Percentiles rank a stretch among this genome's conserved stretches.
These are phyloP conservation scores for Solanum hybrid DNA, from an alignment of 305 asterid species.

Conservation along the genomic window DNA sequence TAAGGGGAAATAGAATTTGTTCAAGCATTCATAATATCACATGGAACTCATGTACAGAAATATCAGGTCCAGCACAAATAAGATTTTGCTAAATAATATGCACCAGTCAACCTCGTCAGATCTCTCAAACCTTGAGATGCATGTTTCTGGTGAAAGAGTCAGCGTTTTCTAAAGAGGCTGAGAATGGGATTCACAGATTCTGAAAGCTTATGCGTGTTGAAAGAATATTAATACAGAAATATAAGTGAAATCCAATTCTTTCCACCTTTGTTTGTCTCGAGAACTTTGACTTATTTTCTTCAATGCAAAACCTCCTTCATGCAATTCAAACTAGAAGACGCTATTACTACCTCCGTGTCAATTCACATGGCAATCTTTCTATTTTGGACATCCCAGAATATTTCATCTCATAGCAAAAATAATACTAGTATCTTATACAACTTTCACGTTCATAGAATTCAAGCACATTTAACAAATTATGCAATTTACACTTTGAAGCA, in stretches of 20 bases:
- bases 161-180: background rate
- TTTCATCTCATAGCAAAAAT: background rate
- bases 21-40: background rate
- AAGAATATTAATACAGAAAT: background rate
- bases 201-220: background rate
- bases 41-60: conserved; percentile 7
- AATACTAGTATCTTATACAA: background rate
- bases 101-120: background rate
- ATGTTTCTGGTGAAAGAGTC: background rate
- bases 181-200: background rate
- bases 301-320: background rate
- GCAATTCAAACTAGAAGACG: background rate
- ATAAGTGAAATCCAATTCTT: background rate
- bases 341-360: background rate
- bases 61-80: background rate
- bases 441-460: background rate
- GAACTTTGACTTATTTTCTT: background rate
- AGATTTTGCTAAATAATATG: background rate
- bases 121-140: background rate
- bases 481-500: background rate
- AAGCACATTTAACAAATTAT: background rate
- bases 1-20: background rate
- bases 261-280: background rate
- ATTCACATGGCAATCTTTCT: background rate
- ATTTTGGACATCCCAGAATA: background rate